phyloP scores from a whole-genome alignment of 192 early-diverging fungal genomes.

The Rhizoclosmatium sp. region DNA sequence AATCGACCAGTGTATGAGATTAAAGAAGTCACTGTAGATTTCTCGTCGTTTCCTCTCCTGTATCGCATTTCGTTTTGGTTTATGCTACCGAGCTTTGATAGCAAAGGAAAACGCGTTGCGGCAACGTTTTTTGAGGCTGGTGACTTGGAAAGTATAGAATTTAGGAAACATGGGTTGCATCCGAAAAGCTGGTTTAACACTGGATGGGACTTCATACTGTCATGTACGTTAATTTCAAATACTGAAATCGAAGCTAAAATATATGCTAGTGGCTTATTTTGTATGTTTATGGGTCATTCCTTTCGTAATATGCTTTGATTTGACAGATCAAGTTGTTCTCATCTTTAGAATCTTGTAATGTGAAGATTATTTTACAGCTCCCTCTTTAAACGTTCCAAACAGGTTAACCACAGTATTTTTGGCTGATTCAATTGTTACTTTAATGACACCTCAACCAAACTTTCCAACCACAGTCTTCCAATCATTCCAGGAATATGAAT shows the following conservation, averaged over 20 bases:
- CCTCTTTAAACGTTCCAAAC: too few species aligned
- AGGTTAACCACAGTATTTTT: too few species aligned
- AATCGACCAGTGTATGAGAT: too few species aligned
- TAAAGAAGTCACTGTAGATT: too few species aligned
- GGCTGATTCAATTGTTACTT: too few species aligned
- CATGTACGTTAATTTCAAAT: background rate
- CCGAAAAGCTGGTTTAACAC: conserved; percentile 1
- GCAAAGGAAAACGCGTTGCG: too few species aligned
- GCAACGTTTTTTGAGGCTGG: background rate
- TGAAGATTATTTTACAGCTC: too few species aligned
- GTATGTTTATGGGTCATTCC: background rate
- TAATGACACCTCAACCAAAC: conserved; percentile 15
- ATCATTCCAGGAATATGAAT: conserved; percentile 23
- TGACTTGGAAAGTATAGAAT: background rate
- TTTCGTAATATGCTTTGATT: conserved; percentile 4
- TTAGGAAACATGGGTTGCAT: conserved; percentile 10
- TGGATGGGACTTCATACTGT: conserved; percentile 1
- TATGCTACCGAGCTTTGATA: too few species aligned
- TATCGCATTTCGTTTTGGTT: too few species aligned
- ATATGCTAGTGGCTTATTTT: background rate
- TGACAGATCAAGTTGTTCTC: background rate
- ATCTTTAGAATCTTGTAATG: too few species aligned
- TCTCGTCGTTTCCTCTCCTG: too few species aligned
- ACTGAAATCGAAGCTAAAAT: background rate
- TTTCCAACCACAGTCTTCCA: background rate